phyloP scores from a whole-genome alignment of 495 filamentous ascomycete species.

The Neurospora sp. region DNA sequence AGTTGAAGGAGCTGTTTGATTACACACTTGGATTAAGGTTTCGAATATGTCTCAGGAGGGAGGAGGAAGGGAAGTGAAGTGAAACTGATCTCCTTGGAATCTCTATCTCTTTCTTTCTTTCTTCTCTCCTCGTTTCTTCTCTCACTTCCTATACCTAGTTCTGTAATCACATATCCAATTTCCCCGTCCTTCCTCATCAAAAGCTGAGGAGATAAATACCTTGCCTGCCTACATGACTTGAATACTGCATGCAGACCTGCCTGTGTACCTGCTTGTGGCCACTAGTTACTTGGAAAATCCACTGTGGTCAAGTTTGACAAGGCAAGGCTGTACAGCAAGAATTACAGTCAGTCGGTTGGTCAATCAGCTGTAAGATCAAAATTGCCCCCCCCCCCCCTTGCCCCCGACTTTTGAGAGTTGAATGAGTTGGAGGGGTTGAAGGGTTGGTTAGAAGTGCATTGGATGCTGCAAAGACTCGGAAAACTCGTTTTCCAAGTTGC shows the following conservation, averaged over 20 bases:
- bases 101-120: not conserved
- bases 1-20: not conserved
- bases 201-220: not conserved
- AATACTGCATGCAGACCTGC: not conserved
- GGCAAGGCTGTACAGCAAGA: not conserved
- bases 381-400: not conserved
- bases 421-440: not conserved
- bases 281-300: not conserved
- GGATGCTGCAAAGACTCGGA: not conserved
- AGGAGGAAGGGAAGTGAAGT: not conserved
- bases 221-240: not conserved
- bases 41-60: not conserved
- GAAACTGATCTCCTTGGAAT: not conserved
- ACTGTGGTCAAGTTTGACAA: not conserved
- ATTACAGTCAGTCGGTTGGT: not conserved
- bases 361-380: not conserved
- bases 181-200: not conserved
- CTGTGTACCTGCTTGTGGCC: not conserved
- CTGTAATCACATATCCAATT: not conserved
- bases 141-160: not conserved
- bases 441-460: not conserved
- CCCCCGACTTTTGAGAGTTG: not conserved
- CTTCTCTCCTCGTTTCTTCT: not conserved
- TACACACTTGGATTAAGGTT: not conserved
- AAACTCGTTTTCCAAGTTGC: not conserved